phyloP scores from a whole-genome alignment of 1,284 basidiomycete species.

The Cryptococcus depauperatus region DNA sequence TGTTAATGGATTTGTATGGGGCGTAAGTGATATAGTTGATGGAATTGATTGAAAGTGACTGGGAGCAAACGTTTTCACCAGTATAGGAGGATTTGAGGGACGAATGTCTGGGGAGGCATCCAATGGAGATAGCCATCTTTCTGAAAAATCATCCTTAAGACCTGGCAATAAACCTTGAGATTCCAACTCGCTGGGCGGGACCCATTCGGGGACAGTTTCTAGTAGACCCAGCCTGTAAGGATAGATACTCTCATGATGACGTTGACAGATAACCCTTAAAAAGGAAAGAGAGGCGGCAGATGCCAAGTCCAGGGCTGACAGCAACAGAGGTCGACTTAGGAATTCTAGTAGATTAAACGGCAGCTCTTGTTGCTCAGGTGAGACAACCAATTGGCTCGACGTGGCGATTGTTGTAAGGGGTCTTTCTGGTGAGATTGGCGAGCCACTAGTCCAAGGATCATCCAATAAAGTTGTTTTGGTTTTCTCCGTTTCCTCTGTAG shows the following conservation, averaged over 20 bases:
- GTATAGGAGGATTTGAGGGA: neutral
- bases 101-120: neutral
- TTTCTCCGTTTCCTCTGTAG: slow-evolving; percentile 18
- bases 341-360: slow-evolving; percentile 59
- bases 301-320: slow-evolving; percentile 59
- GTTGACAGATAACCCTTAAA: slow-evolving; percentile 54
- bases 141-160: slow-evolving; percentile 50
- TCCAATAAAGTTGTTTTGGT: slow-evolving; percentile 13
- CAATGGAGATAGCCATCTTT: slow-evolving; percentile 26
- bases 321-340: slow-evolving; percentile 54
- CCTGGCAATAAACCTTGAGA: slow-evolving; percentile 60
- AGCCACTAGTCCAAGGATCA: slow-evolving; percentile 18
- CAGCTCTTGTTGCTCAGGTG: slow-evolving; percentile 7
- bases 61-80: neutral
- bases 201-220: slow-evolving; percentile 64
- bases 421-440: neutral
- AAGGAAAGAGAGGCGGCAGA: slow-evolving; percentile 55
- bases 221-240: slow-evolving; percentile 62
- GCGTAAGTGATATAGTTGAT: neutral
- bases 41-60: neutral
- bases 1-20: slow-evolving; percentile 14
- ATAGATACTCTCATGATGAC: slow-evolving; percentile 56
- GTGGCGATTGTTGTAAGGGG: neutral
- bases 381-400: neutral
- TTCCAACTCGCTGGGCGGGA: slow-evolving; percentile 51